Conservation (phyloP, 2,329 filamentous ascomycete genomes). For the Karstenula rhodostoma region DNA sequence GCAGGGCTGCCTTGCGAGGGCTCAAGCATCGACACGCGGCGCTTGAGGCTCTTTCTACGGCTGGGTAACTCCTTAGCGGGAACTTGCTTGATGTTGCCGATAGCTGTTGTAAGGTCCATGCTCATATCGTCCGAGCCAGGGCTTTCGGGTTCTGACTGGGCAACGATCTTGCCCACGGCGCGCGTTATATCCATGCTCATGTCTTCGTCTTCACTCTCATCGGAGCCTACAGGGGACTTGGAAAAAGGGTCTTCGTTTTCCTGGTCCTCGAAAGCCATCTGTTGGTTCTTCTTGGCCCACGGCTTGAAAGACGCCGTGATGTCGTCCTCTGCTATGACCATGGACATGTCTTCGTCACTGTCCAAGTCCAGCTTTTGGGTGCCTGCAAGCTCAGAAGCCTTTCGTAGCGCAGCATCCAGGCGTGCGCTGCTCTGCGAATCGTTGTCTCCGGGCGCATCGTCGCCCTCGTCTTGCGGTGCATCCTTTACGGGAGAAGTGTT, state of each 20-base stretch:
- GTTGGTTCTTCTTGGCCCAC: constrained; percentile 69
- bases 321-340: constrained; percentile 68
- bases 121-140: constrained; percentile 56
- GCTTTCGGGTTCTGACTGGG: constrained; percentile 49
- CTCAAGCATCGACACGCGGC: constrained; percentile 52
- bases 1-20: constrained; percentile 48
- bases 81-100: constrained; percentile 58
- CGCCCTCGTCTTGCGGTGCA: constrained; percentile 62
- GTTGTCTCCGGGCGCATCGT: constrained; percentile 67
- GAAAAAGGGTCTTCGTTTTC: constrained; percentile 61
- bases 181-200: constrained; percentile 96
- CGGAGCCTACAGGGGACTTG: constrained; percentile 50
- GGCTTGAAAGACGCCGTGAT: constrained; percentile 77
- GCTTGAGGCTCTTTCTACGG: constrained; percentile 52
- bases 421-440: constrained; percentile 73
- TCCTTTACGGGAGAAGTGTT: constrained; percentile 53
- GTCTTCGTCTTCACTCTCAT: constrained; percentile 62
- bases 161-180: constrained; percentile 80
- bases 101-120: constrained; percentile 65
- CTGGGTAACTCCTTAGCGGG: constrained; percentile 34
- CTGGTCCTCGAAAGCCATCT: constrained; percentile 52
- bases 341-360: constrained; percentile 61
- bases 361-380: constrained; percentile 72
- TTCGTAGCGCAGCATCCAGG: constrained; percentile 78
- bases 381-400: constrained; percentile 78